Evolutionary conservation across 176 grass and related monocot genomes (phyloP), one percentile per base, ranked within the genome.

Genomic region (Raddia guianensis): DNA sequence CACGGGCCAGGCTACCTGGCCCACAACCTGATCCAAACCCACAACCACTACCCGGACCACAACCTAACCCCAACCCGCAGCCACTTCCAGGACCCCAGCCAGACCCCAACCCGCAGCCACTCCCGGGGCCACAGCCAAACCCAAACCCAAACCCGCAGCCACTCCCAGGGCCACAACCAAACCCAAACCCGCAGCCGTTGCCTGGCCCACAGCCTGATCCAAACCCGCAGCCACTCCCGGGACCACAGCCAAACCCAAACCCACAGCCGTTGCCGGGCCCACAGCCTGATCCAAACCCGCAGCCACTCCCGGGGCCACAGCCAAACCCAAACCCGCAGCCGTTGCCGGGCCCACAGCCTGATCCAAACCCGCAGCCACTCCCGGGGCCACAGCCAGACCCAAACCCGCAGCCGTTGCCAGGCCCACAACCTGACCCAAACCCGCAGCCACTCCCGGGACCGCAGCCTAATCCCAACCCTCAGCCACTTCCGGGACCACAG

Each of bases 311-410:
- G 3, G 10, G 2, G 0, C 52, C 52, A 0, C 52, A 54, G 1
- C 52, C 52, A 7, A 0, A 15, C 0, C 51, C 51, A 1, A 16
- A 16, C 14, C 51, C 51, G 2, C 51, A 16, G 5, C 51, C 51
- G 0, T 1, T 6, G 1, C 51, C 51, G 0, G 50, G 13, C 0
- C 50, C 50, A 7, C 52, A 18, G 5, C 52, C 52, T 0, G 2
- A 55, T 2, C 52, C 52, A 0, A 18, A 18, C 15, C 53, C 52
- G 0, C 52, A 54, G 2, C 52, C 52, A 0, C 0, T 7, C 0
- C 15, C 52, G 0, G 15, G 52, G 0, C 52, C 52, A 0, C 15
- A 16, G 2, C 52, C 52, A 0, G 0, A 54, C 6, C 52, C 50
- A 1, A 53, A 6, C 13, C 13, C 49, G 4, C 49, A 51, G 4